Percentiles rank a stretch among this genome's conserved stretches.
Evolutionary conservation across 1,139 yeast genomes (phyloP).

Genomic region (Suhomyces chickasaworum): DNA sequence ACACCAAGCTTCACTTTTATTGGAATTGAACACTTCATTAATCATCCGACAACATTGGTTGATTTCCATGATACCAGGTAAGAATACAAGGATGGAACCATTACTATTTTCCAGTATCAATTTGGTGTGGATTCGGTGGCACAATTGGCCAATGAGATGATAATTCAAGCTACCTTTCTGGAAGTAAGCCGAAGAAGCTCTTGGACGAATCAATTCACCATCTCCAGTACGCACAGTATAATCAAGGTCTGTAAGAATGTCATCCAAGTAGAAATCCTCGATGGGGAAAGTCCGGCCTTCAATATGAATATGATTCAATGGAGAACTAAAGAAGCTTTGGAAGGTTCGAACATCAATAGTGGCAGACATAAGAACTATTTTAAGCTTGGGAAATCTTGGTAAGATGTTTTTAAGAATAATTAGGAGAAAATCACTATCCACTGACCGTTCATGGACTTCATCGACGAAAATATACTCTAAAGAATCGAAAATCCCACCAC

Average conservation of each 20-base stretch:
- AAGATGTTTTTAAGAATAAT: slow-evolving; percentile 69
- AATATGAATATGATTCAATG: slow-evolving; percentile 66
- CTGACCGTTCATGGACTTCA: slow-evolving; percentile 94
- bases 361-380: slow-evolving; percentile 88
- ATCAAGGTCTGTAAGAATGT: slow-evolving; percentile 55
- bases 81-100: slow-evolving; percentile 81
- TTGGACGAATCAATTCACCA: slow-evolving; percentile 51
- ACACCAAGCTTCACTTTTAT: slow-evolving; percentile 37
- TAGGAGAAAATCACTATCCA: slow-evolving; percentile 84
- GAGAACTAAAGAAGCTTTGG: slow-evolving; percentile 56
- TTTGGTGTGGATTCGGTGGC: slow-evolving; percentile 54
- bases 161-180: slow-evolving; percentile 70
- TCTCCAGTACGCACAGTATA: slow-evolving; percentile 52
- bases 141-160: slow-evolving; percentile 63
- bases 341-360: slow-evolving; percentile 80
- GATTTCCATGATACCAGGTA: slow-evolving; percentile 93
- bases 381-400: slow-evolving; percentile 52
- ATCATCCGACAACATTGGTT: slow-evolving; percentile 43
- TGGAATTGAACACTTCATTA: slow-evolving; percentile 21
- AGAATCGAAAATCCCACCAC: slow-evolving; percentile 48
- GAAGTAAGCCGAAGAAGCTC: slow-evolving; percentile 65
- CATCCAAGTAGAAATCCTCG: slow-evolving; percentile 69
- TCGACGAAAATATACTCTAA: slow-evolving; percentile 77
- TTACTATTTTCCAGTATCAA: slow-evolving; percentile 33
- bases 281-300: slow-evolving; percentile 95